A percentile compares a stretch with the other conserved stretches of the same genome.
phyloP scores from a whole-genome alignment of 495 filamentous ascomycete genomes.

The Choiromyces venosus region DNA sequence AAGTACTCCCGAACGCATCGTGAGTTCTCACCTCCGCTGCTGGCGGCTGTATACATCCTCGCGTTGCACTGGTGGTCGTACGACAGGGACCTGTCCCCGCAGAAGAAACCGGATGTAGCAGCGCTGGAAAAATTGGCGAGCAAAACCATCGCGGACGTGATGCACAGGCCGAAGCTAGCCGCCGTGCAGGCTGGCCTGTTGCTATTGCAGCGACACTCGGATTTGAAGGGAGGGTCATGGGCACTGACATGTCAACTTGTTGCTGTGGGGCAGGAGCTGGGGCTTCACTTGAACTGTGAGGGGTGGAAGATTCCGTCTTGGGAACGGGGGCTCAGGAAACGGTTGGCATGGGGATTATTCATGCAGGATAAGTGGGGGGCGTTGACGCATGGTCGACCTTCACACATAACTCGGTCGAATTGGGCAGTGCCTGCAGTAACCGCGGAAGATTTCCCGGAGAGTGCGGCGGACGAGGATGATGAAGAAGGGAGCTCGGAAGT shows the following conservation, averaged over 20 bases:
- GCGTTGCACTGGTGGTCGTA: slow-evolving; percentile 86
- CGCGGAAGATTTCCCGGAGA: slow-evolving; percentile 66
- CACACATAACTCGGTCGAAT: slow-evolving; percentile 72
- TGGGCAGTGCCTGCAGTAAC: slow-evolving; percentile 72
- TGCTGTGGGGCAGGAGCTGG: slow-evolving; percentile 73
- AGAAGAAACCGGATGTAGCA: slow-evolving; percentile 64
- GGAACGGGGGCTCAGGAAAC: slow-evolving; percentile 77
- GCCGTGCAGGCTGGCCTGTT: slow-evolving; percentile 88
- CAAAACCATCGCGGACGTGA: slow-evolving; percentile 65
- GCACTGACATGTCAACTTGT: slow-evolving; percentile 80
- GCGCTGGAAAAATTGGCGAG: slow-evolving; percentile 73
- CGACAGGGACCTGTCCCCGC: slow-evolving; percentile 58
- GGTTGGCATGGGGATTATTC: slow-evolving; percentile 84
- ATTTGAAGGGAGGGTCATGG: slow-evolving; percentile 68
- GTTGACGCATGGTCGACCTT: slow-evolving; percentile 77
- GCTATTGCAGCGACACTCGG: slow-evolving; percentile 70
- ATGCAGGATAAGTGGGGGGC: slow-evolving; percentile 93
- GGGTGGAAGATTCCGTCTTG: slow-evolving; percentile 80
- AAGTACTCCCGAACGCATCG: slow-evolving; percentile 70
- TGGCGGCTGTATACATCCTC: slow-evolving; percentile 85
- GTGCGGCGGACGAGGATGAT: slow-evolving; percentile 51
- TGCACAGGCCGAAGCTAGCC: slow-evolving; percentile 82
- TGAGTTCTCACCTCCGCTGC: slow-evolving; percentile 73
- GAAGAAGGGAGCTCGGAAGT: slow-evolving; percentile 55
- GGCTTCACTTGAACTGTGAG: slow-evolving; percentile 81